These are phyloP conservation scores for Talaromyces islandicus DNA, from an alignment of 2,329 filamentous ascomycete genomes.

Conservation along the genomic window DNA sequence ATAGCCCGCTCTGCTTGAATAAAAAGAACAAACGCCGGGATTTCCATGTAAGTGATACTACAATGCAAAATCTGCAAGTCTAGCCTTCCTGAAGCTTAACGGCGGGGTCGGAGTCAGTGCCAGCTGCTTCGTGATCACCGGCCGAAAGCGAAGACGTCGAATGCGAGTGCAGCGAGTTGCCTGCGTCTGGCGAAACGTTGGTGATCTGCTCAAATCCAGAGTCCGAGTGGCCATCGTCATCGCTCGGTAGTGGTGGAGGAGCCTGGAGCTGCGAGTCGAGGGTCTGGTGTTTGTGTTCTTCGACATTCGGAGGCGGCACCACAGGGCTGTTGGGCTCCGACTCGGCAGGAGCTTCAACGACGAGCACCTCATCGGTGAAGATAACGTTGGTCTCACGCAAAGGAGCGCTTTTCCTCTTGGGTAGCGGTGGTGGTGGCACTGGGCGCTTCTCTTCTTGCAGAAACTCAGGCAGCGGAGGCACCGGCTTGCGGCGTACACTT, in stretches of 20 bases:
- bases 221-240: constrained; percentile 1
- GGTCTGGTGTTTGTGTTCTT: not conserved
- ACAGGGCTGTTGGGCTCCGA: constrained; percentile 45
- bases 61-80: not conserved
- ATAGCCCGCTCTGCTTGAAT: constrained; percentile 5
- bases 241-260: not conserved
- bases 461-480: constrained; percentile 43
- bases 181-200: constrained; percentile 22
- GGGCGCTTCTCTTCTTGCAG: constrained; percentile 28
- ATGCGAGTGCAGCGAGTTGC: constrained; percentile 20
- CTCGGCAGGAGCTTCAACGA: constrained; percentile 60
- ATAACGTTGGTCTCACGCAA: constrained; percentile 25
- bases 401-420: constrained; percentile 38
- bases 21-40: not conserved
- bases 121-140: not conserved
- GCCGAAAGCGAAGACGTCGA: not conserved
- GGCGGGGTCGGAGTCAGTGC: not conserved
- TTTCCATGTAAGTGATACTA: not conserved
- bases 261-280: not conserved
- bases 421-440: constrained; percentile 44
- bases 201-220: constrained; percentile 15
- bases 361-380: constrained; percentile 49
- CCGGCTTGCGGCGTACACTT: constrained; percentile 58
- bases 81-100: constrained; percentile 2
- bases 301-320: constrained; percentile 10